Conservation (phyloP, 2,329 filamentous ascomycete species). For the Aspergillus neotritici region DNA sequence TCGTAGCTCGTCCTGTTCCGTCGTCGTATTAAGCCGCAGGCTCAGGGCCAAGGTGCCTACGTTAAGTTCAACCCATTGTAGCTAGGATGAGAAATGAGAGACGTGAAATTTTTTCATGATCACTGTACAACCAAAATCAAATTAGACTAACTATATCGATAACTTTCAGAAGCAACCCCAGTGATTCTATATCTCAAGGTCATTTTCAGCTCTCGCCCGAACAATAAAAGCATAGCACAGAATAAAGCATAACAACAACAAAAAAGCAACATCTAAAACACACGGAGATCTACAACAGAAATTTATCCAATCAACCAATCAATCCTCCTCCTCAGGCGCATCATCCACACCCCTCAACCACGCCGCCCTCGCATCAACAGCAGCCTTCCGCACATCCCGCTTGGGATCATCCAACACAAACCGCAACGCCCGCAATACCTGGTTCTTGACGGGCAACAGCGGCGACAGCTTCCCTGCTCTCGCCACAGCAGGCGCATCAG, state of each 20-base stretch:
- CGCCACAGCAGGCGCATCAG: conserved; percentile 19
- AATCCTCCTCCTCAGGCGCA: conserved; percentile 53
- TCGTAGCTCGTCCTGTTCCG: no score
- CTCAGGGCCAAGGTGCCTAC: no score
- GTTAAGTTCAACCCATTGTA: no score
- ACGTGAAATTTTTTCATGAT: no score
- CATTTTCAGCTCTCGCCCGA: no score
- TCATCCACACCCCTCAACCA: conserved; percentile 57
- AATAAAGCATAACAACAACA: conserved; percentile 1
- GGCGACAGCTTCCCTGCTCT: conserved; percentile 33
- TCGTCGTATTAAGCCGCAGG: no score
- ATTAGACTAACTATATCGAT: no score
- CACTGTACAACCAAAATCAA: no score
- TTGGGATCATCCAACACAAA: conserved; percentile 57
- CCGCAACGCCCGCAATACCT: conserved; percentile 53
- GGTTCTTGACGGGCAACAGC: conserved; percentile 52
- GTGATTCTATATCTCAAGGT: no score
- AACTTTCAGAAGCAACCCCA: no score
- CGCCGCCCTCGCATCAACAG: conserved; percentile 55
- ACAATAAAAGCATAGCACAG: no score
- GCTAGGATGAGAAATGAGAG: no score
- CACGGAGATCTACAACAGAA: conserved; percentile 2
- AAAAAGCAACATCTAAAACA: not conserved
- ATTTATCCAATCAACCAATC: conserved; percentile 7
- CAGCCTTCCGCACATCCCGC: conserved; percentile 57